Percentiles rank a stretch among this genome's conserved stretches.
These are phyloP conservation scores for Solanum dulcamara DNA, from an alignment of 257 asterid species.

Conservation along the genomic window DNA sequence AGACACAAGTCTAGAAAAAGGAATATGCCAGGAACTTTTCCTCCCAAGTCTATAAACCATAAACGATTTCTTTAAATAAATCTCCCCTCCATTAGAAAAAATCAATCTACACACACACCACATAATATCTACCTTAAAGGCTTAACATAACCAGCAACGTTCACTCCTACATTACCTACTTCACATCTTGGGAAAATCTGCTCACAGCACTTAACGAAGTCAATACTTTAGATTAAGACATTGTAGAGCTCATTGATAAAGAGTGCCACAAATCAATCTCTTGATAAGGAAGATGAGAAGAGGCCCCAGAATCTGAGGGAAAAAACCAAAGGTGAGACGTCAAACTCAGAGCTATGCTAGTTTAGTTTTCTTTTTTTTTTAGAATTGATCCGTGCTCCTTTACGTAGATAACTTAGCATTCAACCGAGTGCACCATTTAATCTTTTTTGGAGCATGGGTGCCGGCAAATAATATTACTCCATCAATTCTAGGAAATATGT, in stretches of 20 bases:
- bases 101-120: background rate
- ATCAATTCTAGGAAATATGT: too few species aligned
- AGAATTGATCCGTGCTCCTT: too few species aligned
- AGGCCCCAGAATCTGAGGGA: background rate
- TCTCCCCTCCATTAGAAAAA: background rate
- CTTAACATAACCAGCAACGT: background rate
- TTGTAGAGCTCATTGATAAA: background rate
- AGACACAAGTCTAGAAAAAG: background rate
- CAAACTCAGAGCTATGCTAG: background rate
- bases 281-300: background rate
- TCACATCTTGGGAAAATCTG: background rate
- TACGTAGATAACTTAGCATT: too few species aligned
- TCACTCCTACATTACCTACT: background rate
- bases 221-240: background rate
- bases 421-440: too few species aligned
- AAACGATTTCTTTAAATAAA: background rate
- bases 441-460: too few species aligned
- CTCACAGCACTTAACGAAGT: background rate
- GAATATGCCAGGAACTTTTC: background rate
- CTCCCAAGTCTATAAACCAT: background rate
- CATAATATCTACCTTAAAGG: background rate
- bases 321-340: background rate
- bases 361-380: background rate
- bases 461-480: too few species aligned
- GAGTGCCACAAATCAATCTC: background rate